phyloP scores from a whole-genome alignment of 139 green algal species.

The Coelastrella sp. region DNA sequence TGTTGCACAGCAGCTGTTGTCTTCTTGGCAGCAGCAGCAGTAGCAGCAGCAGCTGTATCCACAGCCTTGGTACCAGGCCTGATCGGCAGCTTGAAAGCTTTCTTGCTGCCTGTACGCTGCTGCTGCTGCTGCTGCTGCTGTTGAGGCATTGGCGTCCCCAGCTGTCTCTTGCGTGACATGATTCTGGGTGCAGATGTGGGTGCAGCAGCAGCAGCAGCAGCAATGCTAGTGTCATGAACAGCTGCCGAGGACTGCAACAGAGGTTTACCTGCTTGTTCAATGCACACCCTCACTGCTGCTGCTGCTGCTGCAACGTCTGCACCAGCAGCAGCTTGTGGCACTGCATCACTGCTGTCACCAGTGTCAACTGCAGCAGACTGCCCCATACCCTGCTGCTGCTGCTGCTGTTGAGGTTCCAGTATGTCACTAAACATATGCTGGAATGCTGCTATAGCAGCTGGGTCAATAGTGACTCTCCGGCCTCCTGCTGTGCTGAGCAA shows the following conservation, averaged over 20 bases:
- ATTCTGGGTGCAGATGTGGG: neutral
- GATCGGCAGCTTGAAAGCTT: constrained; percentile 36
- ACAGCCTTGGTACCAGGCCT: neutral
- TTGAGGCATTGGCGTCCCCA: neutral
- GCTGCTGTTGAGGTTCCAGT: constrained; percentile 1
- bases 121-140: constrained; percentile 36
- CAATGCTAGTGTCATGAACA: neutral
- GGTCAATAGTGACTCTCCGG: neutral
- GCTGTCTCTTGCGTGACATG: neutral
- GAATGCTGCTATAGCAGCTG: constrained; percentile 11
- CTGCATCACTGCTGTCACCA: too few relatives aligned
- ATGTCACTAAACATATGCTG: neutral
- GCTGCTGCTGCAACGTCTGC: neutral
- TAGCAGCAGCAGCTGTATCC: neutral
- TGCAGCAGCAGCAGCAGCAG: neutral
- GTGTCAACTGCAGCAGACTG: too few relatives aligned
- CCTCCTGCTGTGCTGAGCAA: neutral
- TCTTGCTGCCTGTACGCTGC: neutral
- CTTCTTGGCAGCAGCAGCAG: too few relatives aligned
- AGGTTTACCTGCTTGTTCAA: neutral
- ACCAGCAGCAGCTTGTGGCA: neutral
- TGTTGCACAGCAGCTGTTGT: too few relatives aligned
- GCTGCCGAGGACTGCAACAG: neutral
- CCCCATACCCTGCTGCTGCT: neutral
- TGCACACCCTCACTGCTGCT: neutral